Conservation (phyloP, 2,329 filamentous ascomycete genomes). For the Alternaria arbusti region DNA sequence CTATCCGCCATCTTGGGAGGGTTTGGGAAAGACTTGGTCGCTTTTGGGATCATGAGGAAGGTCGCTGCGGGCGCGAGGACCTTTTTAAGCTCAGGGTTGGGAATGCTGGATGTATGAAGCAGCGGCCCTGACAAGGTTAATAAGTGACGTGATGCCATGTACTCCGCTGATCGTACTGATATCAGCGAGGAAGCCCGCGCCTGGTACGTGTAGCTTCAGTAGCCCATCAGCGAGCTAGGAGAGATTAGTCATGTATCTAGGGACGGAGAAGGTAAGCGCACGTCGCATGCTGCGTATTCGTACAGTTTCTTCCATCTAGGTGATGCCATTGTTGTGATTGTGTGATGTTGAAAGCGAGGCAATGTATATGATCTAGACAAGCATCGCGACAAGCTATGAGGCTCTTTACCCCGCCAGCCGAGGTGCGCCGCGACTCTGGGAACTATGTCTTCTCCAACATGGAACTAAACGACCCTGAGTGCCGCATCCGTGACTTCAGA, state of each 20-base stretch:
- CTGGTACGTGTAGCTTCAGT: constrained; percentile 70
- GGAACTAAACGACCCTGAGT: background rate
- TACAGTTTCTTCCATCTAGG: constrained; percentile 40
- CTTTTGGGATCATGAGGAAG: constrained; percentile 67
- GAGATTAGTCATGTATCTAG: constrained; percentile 11
- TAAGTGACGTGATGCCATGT: background rate
- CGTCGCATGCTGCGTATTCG: constrained; percentile 44
- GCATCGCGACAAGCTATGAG: background rate
- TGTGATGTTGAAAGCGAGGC: background rate
- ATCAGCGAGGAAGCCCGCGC: constrained; percentile 72
- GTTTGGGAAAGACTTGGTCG: constrained; percentile 49
- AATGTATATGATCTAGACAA: background rate
- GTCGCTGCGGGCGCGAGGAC: constrained; percentile 65
- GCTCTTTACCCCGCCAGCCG: constrained; percentile 13
- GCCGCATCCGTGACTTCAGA: no score
- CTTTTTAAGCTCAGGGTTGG: constrained; percentile 30
- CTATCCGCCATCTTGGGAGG: constrained; percentile 43
- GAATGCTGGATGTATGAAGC: constrained; percentile 23
- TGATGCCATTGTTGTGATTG: constrained; percentile 26
- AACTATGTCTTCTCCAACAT: background rate
- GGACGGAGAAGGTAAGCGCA: constrained; percentile 13
- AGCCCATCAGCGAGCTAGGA: constrained; percentile 68
- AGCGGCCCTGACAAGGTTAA: constrained; percentile 31
- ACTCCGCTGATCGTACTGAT: constrained; percentile 55
- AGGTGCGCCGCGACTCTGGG: background rate